Percentiles rank a stretch among this genome's conserved stretches.
Evolutionary conservation across 129 eudicot species (phyloP).

Genomic region (sunflower (Helianthus annuus)): HanXRQr2.0-SUNRISE NC_035440.2:7852499-7852998

Average conservation of each 20-base stretch:
- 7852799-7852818: conserved; percentile 31
- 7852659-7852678: neutral
- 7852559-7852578: neutral
- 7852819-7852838: neutral
- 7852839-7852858: neutral
- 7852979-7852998: conserved; percentile 61
- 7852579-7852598: neutral
- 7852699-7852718: neutral
- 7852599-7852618: neutral
- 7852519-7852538: conserved; percentile 5
- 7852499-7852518: neutral
- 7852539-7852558: neutral
- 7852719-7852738: neutral
- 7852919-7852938: conserved; percentile 68
- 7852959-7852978: conserved; percentile 45
- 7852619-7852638: neutral
- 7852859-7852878: conserved; percentile 7
- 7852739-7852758: conserved; percentile 26
- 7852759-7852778: conserved; percentile 16
- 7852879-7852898: conserved; percentile 57
- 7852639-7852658: conserved; percentile 26
- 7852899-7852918: conserved; percentile 54
- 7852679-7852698: neutral
- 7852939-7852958: conserved; percentile 61
- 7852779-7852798: neutral